Conservation (phyloP, 2,329 filamentous ascomycete species). For the Onygenales sp. region DNA sequence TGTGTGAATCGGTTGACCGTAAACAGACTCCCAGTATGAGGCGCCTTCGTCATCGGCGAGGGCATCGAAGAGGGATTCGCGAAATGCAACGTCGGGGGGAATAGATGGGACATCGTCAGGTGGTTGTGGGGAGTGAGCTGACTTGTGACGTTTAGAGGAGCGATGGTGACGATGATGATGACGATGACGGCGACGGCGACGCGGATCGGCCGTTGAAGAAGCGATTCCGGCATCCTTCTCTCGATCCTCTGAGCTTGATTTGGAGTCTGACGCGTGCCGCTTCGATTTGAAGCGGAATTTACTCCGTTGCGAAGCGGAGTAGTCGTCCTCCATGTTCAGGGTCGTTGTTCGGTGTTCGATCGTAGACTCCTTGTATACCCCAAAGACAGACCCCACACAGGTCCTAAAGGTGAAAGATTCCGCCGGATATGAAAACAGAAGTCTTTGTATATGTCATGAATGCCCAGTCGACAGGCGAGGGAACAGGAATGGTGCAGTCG, state of each 20-base stretch:
- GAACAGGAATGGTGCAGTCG: no score
- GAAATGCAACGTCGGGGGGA: constrained; percentile 68
- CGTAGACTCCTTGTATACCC: no score
- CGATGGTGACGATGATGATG: constrained; percentile 14
- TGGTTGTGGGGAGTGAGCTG: constrained; percentile 6
- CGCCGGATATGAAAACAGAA: no score
- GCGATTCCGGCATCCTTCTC: neutral
- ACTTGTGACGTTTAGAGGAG: constrained; percentile 19
- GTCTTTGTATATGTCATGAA: no score
- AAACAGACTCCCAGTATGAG: constrained; percentile 91
- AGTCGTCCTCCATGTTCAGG: constrained; percentile 8
- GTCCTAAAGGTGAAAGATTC: no score
- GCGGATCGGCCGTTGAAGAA: constrained; percentile 1
- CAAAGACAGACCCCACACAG: no score
- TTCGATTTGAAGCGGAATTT: constrained; percentile 28
- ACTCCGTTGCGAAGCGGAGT: constrained; percentile 11
- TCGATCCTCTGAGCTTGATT: neutral
- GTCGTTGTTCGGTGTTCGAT: no score
- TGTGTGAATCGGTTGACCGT: constrained; percentile 84
- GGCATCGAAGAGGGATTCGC: constrained; percentile 90
- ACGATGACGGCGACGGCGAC: constrained; percentile 10
- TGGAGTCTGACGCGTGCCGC: neutral
- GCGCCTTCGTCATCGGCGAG: constrained; percentile 96
- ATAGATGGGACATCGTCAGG: constrained; percentile 25
- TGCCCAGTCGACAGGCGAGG: no score